Evolutionary conservation across 1,284 basidiomycete genomes (phyloP), one percentile per base, ranked within the genome.

Genomic region (Phenoliferia sp.): DNA sequence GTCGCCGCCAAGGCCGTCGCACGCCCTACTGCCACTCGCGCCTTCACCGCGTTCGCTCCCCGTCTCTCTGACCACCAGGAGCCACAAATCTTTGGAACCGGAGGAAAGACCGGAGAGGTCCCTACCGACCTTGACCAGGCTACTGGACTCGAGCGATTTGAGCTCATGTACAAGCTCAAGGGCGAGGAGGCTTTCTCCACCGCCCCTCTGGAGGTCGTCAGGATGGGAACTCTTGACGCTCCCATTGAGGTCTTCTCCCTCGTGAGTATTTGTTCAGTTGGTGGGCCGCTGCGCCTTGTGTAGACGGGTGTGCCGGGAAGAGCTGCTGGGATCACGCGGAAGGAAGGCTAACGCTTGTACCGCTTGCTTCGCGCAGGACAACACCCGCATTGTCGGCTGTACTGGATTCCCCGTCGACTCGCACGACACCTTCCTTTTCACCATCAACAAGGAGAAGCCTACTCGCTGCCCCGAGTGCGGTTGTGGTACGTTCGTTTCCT

Each of bases 81-180:
- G 65, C 71, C 71, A 52, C 35, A 63, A 50, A 50, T 73, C 62
- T 67, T 67, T 75, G 92, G 92, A 76, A 84, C 74, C 86, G 92
- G 80, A 77, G 86, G 85, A 75, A 88, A 90, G 80, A 66, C 86
- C 17, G 92, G 92, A 73, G 84, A 87, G 70, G 85, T 92, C 70
- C 87, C 92, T 67, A 90, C 89, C 70, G 90, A 92, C 81, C 84
- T 89, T 77, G 84, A 90, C 75, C 95, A 99, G 82, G 86, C 94
- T 34, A 99, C 95, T 74, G 72, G 95, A 87, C 84, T 97, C 69
- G 94, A 97, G 82, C 91, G 95, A 81, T 87, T 94, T 79, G 92
- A 99, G 82, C 83, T 96, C 62, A 82, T 97, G 68, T 92, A 90
- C 77, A 88, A 90, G 74, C 83, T 94, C 77, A 87, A 94, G 81